A percentile compares a stretch with the other conserved stretches of the same genome.
phyloP scores from a whole-genome alignment of 148 eudicot species.

The Arbutus unedo region DNA sequence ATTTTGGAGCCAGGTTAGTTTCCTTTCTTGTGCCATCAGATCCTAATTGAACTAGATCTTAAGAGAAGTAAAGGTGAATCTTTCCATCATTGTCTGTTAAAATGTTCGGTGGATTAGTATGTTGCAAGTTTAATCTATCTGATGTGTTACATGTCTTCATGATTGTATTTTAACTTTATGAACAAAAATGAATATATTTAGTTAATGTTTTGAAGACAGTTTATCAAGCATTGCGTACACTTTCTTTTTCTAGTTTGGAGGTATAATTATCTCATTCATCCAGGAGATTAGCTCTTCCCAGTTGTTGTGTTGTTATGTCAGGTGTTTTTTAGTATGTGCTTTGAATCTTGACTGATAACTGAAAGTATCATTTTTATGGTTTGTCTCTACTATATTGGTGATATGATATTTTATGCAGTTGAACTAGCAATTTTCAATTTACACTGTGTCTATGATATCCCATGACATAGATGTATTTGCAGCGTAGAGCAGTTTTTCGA shows the following conservation, averaged over 20 bases:
- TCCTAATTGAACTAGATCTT: not conserved
- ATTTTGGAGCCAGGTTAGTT: conserved; percentile 87
- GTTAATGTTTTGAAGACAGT: not conserved
- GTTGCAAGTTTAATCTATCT: not conserved
- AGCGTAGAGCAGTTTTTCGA: conserved; percentile 94
- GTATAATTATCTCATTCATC: not conserved
- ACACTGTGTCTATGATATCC: not conserved
- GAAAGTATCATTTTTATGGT: not conserved
- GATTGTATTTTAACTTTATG: not conserved
- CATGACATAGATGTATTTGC: conserved; percentile 33
- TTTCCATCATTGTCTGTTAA: not conserved
- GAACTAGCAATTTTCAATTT: not conserved
- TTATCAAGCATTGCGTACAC: not conserved
- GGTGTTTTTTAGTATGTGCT: not conserved
- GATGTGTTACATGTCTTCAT: not conserved
- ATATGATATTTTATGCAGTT: not conserved
- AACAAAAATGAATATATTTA: not conserved
- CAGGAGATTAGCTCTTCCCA: not conserved
- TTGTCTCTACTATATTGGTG: not conserved
- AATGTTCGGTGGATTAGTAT: not conserved
- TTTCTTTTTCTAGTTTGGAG: not conserved
- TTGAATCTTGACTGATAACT: not conserved
- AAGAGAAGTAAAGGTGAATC: not conserved
- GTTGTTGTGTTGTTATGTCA: not conserved
- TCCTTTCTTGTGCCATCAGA: conserved; percentile 8